Evolutionary conservation across 208 protist genomes (phyloP).

Genomic region (Crithidia expoeki): DNA sequence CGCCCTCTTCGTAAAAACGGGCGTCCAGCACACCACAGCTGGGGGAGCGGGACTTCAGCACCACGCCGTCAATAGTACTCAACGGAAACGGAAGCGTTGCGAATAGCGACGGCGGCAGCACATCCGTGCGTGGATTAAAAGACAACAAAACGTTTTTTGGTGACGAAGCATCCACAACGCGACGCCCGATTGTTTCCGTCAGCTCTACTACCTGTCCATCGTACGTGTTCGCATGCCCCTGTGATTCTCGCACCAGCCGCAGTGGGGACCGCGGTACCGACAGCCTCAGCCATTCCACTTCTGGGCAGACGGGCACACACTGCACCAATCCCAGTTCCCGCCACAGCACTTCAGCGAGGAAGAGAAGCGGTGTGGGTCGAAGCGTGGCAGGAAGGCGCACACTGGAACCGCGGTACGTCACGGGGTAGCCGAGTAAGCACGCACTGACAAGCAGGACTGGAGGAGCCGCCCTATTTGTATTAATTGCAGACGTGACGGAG

Average conservation of each 20-base stretch:
- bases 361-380: constrained; percentile 34
- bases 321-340: constrained; percentile 32
- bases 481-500: neutral
- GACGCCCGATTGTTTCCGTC: neutral
- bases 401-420: constrained; percentile 51
- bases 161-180: neutral
- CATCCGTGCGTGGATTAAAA: neutral
- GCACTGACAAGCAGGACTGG: constrained; percentile 70
- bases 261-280: constrained; percentile 60
- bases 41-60: constrained; percentile 82
- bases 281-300: constrained; percentile 75
- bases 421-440: constrained; percentile 64
- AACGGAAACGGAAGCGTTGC: constrained; percentile 20
- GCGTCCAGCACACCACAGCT: constrained; percentile 83
- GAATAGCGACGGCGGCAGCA: constrained; percentile 4
- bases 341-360: constrained; percentile 53
- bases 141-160: neutral
- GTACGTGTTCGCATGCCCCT: no score
- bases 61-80: constrained; percentile 48
- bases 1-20: constrained; percentile 42
- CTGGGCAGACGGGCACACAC: constrained; percentile 74
- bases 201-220: neutral
- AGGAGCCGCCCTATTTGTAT: neutral
- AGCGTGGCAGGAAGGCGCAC: constrained; percentile 1
- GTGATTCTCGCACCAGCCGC: constrained; percentile 26